phyloP scores from a whole-genome alignment of 768 basidiomycete genomes.

The Russula sp. region DNA sequence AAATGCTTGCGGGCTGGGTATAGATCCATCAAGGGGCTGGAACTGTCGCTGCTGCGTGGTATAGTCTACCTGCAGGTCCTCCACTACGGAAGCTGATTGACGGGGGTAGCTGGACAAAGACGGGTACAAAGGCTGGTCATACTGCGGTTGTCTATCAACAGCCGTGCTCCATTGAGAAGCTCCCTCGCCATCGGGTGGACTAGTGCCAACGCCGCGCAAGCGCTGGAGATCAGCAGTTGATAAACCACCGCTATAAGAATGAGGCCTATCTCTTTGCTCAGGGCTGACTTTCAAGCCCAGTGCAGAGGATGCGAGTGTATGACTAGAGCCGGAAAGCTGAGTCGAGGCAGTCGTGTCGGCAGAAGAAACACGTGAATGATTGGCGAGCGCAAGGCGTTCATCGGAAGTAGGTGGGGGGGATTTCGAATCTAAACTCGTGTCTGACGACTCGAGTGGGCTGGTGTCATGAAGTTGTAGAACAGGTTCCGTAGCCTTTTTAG shows the following conservation, averaged over 20 bases:
- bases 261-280: conserved; percentile 70
- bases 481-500: conserved; percentile 44
- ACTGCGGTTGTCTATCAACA: conserved; percentile 26
- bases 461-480: conserved; percentile 54
- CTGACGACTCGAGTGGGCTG: conserved; percentile 68
- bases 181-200: conserved; percentile 24
- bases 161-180: conserved; percentile 26
- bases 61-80: conserved; percentile 45
- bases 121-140: conserved; percentile 47
- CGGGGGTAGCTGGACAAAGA: conserved; percentile 52
- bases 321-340: conserved; percentile 46
- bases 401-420: conserved; percentile 58
- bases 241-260: conserved; percentile 74
- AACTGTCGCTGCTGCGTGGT: conserved; percentile 50
- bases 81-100: conserved; percentile 23
- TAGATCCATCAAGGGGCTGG: conserved; percentile 35
- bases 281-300: conserved; percentile 47
- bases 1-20: conserved; percentile 30
- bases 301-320: conserved; percentile 46
- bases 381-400: conserved; percentile 49
- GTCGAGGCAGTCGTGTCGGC: conserved; percentile 64
- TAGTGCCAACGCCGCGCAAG: conserved; percentile 55
- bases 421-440: conserved; percentile 56
- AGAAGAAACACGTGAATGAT: conserved; percentile 80
- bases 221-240: conserved; percentile 69